Evolutionary conservation across 2,329 filamentous ascomycete species (phyloP), one percentile per base, ranked within the genome.

Genomic region (Lecanicillium sp.): DNA sequence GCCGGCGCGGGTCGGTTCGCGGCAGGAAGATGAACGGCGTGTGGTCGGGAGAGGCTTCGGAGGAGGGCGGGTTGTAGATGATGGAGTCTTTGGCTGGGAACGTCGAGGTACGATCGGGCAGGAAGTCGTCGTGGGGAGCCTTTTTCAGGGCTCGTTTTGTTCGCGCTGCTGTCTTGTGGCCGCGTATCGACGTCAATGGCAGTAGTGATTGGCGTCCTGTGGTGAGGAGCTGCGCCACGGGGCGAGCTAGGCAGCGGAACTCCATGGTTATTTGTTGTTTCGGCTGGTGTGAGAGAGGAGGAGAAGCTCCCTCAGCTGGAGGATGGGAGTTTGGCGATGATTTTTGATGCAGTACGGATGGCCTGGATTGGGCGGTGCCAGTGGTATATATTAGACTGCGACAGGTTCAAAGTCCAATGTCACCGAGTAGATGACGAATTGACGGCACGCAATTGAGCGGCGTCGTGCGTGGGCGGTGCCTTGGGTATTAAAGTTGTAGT

Each of bases 21-120:
- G 78, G 78, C 20, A 82, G 70, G 60, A 82, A 82, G 54, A 78
- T 73, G 60, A 78, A 71, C 41, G 78, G 78, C n/a, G 78, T 82
- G 61, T 81, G 72, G 51, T 67, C 68, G 41, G 78, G 75, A n/a
- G 73, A 71, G 3, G 71, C 62, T 40, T 67, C 63, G 9, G 72
- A 65, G 13, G 71, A 60, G 18, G 73, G 73, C 29, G 73, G 73
- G 60, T 75, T 76, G 63, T 72, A 76, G 54, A 77, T 66, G 53
- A 77, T 69, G 47, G 59, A 52, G 45, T 59, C 52, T 47, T 50
- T 49, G 47, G 51, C 49, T 30, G 57, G 47, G 41, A 57, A 55
- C 27, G 55, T 43, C 29, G 47, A 30, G 32, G 51, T 44, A 37
- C 58, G 56, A 45, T 53, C 60, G 46, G 55, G 63, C 29, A 75